A percentile compares a stretch with the other conserved stretches of the same genome.
Evolutionary conservation across 2,329 filamentous ascomycete genomes (phyloP).

Genomic region (Verticillium nubilum): DNA sequence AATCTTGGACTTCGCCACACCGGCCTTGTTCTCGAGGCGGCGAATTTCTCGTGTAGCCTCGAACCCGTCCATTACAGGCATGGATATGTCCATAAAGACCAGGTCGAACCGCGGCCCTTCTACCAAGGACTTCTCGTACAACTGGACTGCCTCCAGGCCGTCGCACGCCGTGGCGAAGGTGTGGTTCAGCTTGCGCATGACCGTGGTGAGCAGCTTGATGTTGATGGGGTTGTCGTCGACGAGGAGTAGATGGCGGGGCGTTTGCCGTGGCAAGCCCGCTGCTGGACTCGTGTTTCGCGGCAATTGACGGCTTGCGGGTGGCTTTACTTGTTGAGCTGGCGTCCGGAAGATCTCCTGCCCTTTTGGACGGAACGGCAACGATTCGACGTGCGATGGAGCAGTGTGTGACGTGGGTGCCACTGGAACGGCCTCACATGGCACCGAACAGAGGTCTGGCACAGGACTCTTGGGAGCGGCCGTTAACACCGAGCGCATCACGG

Average conservation of each 20-base stretch:
- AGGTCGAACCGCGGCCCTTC: conserved; percentile 7
- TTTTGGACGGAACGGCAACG: too few relatives aligned
- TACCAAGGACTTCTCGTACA: not conserved
- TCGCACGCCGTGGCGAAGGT: conserved; percentile 32
- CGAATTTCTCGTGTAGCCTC: conserved; percentile 33
- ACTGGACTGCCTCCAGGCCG: conserved; percentile 34
- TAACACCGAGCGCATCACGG: too few relatives aligned
- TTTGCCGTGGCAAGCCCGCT: not conserved
- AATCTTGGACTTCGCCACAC: conserved; percentile 30
- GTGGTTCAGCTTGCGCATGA: conserved; percentile 28
- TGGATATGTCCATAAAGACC: conserved; percentile 29
- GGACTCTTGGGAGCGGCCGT: too few relatives aligned
- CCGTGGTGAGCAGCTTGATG: conserved; percentile 26
- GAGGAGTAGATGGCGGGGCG: conserved; percentile 19
- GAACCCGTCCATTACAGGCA: conserved; percentile 40
- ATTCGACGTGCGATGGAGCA: too few relatives aligned
- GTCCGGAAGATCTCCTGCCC: too few relatives aligned
- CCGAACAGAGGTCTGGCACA: too few relatives aligned
- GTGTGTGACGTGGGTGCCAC: too few relatives aligned
- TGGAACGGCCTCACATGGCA: too few relatives aligned
- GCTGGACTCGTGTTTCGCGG: too few relatives aligned
- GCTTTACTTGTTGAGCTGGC: too few relatives aligned
- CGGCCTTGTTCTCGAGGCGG: conserved; percentile 30
- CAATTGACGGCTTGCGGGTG: too few relatives aligned
- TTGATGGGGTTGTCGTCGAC: conserved; percentile 31